A percentile compares a stretch with the other conserved stretches of the same genome.
Evolutionary conservation across 2,329 filamentous ascomycete species (phyloP).

Genomic region (Claviceps sp.): DNA sequence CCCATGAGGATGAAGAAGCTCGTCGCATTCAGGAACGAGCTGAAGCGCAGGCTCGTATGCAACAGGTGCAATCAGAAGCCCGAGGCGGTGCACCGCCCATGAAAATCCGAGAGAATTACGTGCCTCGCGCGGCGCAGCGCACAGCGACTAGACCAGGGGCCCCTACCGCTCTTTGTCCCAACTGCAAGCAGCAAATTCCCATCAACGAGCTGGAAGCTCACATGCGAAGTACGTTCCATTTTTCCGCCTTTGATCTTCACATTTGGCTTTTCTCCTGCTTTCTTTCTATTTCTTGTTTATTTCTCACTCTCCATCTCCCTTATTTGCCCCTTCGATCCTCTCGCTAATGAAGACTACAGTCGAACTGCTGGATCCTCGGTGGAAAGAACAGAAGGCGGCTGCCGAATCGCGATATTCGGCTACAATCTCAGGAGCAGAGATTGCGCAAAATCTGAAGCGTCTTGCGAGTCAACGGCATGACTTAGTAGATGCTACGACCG

Average conservation of each 20-base stretch:
- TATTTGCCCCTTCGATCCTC: not conserved
- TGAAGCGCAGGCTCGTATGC: constrained; percentile 48
- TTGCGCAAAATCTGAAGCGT: constrained; percentile 91
- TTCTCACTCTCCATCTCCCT: not conserved
- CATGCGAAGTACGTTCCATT: constrained; percentile 56
- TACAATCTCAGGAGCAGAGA: constrained; percentile 73
- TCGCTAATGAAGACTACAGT: constrained; percentile 33
- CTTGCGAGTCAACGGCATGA: constrained; percentile 79
- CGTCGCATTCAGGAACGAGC: constrained; percentile 49
- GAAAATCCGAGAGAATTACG: constrained; percentile 89
- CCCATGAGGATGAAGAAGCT: constrained; percentile 49
- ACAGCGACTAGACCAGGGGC: constrained; percentile 50
- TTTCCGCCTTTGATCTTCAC: not conserved
- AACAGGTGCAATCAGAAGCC: constrained; percentile 67
- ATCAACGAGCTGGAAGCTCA: constrained; percentile 81
- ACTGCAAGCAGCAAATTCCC: constrained; percentile 83
- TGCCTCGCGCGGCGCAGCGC: constrained; percentile 67
- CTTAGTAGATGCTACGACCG: constrained; percentile 65
- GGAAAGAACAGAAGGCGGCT: constrained; percentile 92
- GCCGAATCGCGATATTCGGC: constrained; percentile 72
- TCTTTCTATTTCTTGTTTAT: not conserved
- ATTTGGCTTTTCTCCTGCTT: not conserved
- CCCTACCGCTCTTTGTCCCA: constrained; percentile 70
- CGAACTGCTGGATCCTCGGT: constrained; percentile 82
- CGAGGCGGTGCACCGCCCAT: constrained; percentile 56